Conservation (phyloP, 805 yeast species). For the Debaryomyces castellii region DNA sequence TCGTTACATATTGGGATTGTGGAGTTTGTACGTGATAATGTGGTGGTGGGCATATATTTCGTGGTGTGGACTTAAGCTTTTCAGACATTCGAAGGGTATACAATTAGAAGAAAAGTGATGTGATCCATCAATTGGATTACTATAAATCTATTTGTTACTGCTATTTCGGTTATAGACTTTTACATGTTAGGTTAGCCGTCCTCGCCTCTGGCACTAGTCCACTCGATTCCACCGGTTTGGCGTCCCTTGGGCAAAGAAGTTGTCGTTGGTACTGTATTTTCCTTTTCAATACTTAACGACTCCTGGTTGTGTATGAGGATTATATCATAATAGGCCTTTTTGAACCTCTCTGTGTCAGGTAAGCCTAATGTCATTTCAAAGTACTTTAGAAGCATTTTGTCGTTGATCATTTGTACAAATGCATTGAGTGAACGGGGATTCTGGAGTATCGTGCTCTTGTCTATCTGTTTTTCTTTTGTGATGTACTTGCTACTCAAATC, state of each 20-base stretch:
- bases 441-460: constrained; percentile 44
- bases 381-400: constrained; percentile 16
- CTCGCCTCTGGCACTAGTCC: constrained; percentile 84
- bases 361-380: constrained; percentile 2
- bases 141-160: too few relatives aligned
- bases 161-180: background rate
- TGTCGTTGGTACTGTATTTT: constrained; percentile 12
- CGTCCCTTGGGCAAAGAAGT: constrained; percentile 45
- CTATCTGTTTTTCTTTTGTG: constrained; percentile 24
- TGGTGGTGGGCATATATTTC: constrained; percentile 71
- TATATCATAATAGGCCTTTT: constrained; percentile 33
- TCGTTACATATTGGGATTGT: constrained; percentile 28
- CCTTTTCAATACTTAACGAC: constrained; percentile 10
- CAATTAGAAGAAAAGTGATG: constrained; percentile 8
- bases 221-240: constrained; percentile 71
- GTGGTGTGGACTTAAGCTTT: constrained; percentile 80
- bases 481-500: constrained; percentile 77
- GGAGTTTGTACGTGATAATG: constrained; percentile 40
- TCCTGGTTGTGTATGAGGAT: constrained; percentile 36
- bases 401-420: constrained; percentile 37
- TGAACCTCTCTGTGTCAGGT: constrained; percentile 8
- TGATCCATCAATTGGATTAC: too few relatives aligned
- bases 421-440: constrained; percentile 37
- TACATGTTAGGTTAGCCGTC: constrained; percentile 41
- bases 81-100: constrained; percentile 74